Base-by-base conservation (phyloP, 2,329 filamentous ascomycete species). In the Teratosphaeria viscida region DNA sequence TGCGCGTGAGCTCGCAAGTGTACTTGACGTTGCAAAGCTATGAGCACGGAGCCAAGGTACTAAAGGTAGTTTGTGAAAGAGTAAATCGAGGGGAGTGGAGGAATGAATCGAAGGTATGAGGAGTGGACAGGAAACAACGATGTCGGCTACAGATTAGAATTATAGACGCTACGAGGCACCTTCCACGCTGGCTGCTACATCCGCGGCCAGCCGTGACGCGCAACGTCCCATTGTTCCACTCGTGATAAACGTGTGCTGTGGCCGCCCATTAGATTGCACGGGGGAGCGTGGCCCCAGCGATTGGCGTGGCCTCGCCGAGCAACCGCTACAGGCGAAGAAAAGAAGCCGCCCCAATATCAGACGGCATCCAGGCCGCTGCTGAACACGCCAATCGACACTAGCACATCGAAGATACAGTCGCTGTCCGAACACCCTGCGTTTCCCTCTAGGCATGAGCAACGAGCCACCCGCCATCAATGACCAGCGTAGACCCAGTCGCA, bases 1-100 rank as follows among this genome's bases (percentile, higher is more conserved):
- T 81, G 0, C 78, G 92, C 55, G 68, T 95, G 55, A 91, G 88
- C 70, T 89, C 83, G 14, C 91, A 96, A 78, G 81, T 94, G 0
- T 97, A 94, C 71, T 74, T 96, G n/a, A 89, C 90, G 29, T 71
- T 86, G 64, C 79, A 79, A 12, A 91, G 96, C 72, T 96, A 94
- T 69, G 82, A 87, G 70, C 89, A 83, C 82, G 80, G 81, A 3
- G 89, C 80, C 0, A 70, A 77, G 56, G 76, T 81, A 8, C 72
- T 94, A 67, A 81, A 82, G 69, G 75, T 77, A 37, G 65, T 88
- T 5, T 85, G 81, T 67, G 76, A 77, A 52, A 74, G 79, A 64
- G 79, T 81, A 35, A 75, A 74, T 52, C 74, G 72, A 54, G 77
- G 76, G 5, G 79, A 80, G 60, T 74, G 71, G 68, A 57, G 63